Conservation (phyloP, 495 filamentous ascomycete species). For the Lepraria neglecta region DNA sequence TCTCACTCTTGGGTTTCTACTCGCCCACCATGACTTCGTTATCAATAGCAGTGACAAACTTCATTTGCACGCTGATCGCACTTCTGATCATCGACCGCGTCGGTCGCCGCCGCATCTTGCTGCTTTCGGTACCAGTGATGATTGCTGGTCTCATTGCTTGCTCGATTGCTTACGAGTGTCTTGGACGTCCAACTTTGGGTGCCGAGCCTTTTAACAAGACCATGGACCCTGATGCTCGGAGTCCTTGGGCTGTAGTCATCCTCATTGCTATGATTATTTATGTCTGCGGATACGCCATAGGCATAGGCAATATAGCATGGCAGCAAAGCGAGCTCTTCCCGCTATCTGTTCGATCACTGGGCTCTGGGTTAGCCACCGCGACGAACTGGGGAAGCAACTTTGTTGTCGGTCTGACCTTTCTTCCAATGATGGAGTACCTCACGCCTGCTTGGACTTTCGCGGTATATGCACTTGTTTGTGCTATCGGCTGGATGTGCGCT, state of each 20-base stretch:
- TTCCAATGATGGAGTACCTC: conserved; percentile 75
- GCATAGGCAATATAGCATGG: conserved; percentile 91
- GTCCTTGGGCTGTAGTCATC: conserved; percentile 45
- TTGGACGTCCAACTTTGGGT: conserved; percentile 39
- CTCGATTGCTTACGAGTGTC: conserved; percentile 57
- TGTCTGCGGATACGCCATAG: conserved; percentile 76
- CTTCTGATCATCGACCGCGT: conserved; percentile 73
- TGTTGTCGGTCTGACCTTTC: conserved; percentile 77
- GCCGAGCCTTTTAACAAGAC: conserved; percentile 7
- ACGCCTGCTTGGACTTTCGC: conserved; percentile 73
- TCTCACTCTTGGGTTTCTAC: conserved; percentile 69
- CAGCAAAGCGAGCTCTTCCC: conserved; percentile 89
- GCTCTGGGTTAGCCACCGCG: conserved; percentile 74
- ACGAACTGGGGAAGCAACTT: conserved; percentile 90
- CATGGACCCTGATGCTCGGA: conserved; percentile 25
- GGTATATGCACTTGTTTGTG: conserved; percentile 65
- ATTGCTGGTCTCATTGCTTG: conserved; percentile 59
- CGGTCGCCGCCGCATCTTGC: conserved; percentile 72
- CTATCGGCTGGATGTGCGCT: conserved; percentile 56
- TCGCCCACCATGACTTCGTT: conserved; percentile 77
- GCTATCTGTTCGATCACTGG: conserved; percentile 71
- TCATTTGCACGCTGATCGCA: conserved; percentile 69
- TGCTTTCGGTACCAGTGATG: conserved; percentile 85
- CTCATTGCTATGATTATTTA: conserved; percentile 71
- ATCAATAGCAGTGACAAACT: conserved; percentile 77